Evolutionary conservation across 2,329 filamentous ascomycete genomes (phyloP).

Genomic region (Fusarium tjaetaba): DNA sequence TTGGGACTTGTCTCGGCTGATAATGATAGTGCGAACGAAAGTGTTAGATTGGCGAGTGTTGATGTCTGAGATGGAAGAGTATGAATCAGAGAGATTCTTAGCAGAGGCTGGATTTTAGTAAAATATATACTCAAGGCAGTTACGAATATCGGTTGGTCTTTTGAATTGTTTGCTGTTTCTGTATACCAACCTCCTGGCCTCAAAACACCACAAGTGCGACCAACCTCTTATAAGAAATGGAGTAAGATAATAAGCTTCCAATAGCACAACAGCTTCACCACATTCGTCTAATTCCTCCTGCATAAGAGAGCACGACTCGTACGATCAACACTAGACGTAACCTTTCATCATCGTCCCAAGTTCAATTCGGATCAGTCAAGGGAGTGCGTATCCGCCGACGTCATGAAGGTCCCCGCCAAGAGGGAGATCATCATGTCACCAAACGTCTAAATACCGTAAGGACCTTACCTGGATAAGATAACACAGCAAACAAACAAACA

Average conservation of each 20-base stretch:
- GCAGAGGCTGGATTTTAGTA: slow-evolving; percentile 21
- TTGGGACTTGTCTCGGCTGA: not conserved
- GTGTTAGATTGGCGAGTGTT: not conserved
- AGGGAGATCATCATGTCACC: not conserved
- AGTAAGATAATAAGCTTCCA: slow-evolving; percentile 15
- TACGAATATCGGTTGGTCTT: not conserved
- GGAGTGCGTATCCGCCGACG: slow-evolving; percentile 24
- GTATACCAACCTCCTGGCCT: slow-evolving; percentile 32
- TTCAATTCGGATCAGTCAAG: not conserved
- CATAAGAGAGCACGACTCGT: not conserved
- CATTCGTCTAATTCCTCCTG: not conserved
- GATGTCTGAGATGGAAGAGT: slow-evolving; percentile 10
- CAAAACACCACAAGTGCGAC: slow-evolving; percentile 7
- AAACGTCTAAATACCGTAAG: not conserved
- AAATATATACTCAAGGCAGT: not conserved
- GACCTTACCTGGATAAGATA: not conserved
- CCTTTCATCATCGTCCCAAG: slow-evolving; percentile 3
- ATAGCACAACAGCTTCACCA: slow-evolving; percentile 19
- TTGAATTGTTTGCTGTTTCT: not conserved
- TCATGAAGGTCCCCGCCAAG: slow-evolving; percentile 11
- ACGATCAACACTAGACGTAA: slow-evolving; percentile 1
- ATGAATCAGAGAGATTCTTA: slow-evolving; percentile 20
- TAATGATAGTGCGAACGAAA: not conserved
- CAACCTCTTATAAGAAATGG: slow-evolving; percentile 33
- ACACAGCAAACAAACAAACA: not conserved